These are phyloP conservation scores for Citrullus amarus DNA, from an alignment of 306 rosid genomes.

Conservation along the genomic window DNA sequence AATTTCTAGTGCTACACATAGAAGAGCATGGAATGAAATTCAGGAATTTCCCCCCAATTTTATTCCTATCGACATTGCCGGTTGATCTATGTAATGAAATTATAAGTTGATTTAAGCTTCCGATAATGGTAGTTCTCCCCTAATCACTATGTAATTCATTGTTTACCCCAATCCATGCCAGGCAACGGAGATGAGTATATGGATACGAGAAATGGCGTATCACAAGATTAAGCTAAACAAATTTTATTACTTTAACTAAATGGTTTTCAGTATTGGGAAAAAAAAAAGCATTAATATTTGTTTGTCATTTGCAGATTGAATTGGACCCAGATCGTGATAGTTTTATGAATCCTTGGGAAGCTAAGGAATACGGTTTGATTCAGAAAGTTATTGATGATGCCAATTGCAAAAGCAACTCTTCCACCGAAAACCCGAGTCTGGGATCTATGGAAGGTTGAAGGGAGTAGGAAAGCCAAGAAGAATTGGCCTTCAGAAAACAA, in stretches of 20 bases:
- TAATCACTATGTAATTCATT: neutral
- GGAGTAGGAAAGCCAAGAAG: constrained; percentile 36
- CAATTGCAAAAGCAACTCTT: constrained; percentile 46
- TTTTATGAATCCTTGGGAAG: constrained; percentile 93
- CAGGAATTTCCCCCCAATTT: neutral
- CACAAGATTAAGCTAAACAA: constrained; percentile 76
- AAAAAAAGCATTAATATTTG: neutral
- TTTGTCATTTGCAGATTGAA: constrained; percentile 45
- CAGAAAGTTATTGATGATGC: constrained; percentile 86
- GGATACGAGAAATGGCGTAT: constrained; percentile 71
- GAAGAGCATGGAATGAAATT: neutral
- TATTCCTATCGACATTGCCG: neutral
- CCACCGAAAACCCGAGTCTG: constrained; percentile 57
- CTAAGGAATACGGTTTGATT: constrained; percentile 78
- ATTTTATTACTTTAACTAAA: no score
- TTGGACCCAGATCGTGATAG: constrained; percentile 73
- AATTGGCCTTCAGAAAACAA: constrained; percentile 61
- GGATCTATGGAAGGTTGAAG: constrained; percentile 54
- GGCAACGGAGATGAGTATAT: constrained; percentile 69
- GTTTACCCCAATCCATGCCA: constrained; percentile 15
- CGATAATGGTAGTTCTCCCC: neutral
- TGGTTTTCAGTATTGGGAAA: neutral
- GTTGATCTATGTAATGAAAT: neutral
- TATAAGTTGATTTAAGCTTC: neutral
- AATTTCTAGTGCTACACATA: neutral